phyloP scores from a whole-genome alignment of 306 rosid genomes.

The Malus domestica region ASM211411v1 NC_041796.1:3212501-3213000 shows the following conservation, averaged over 20 bases:
- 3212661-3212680: neutral
- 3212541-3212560: no score
- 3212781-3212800: slow-evolving; percentile 11
- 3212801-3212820: neutral
- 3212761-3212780: slow-evolving; percentile 48
- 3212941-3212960: neutral
- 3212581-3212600: no score
- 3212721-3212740: slow-evolving; percentile 71
- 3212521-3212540: no score
- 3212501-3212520: no score
- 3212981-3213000: neutral
- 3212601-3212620: no score
- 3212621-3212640: no score
- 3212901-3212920: no score
- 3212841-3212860: neutral
- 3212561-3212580: no score
- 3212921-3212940: neutral
- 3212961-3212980: neutral
- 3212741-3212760: slow-evolving; percentile 76
- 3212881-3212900: neutral
- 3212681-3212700: neutral
- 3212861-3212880: neutral
- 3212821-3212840: neutral
- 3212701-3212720: slow-evolving; percentile 43
- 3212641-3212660: no score